Conservation (phyloP, 257 asterid genomes). For the Solanum dulcamara region DNA sequence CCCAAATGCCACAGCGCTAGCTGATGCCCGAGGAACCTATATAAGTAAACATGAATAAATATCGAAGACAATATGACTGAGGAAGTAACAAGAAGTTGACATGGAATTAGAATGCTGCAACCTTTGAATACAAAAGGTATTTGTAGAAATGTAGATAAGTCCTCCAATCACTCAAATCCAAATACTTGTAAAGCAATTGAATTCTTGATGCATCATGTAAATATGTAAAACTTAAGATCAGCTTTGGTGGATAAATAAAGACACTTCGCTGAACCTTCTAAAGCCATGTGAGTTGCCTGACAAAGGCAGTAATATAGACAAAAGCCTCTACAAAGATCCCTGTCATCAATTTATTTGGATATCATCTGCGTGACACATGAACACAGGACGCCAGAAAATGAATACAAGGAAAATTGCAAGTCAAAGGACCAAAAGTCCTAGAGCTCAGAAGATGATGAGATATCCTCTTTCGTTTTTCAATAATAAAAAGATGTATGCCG, state of each 20-base stretch:
- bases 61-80: neutral
- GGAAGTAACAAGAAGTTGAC: neutral
- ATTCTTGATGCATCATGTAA: neutral
- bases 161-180: neutral
- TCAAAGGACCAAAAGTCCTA: neutral
- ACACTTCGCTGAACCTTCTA: neutral
- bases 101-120: neutral
- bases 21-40: conserved; percentile 89
- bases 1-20: conserved; percentile 97
- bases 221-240: neutral
- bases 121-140: neutral
- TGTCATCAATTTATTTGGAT: neutral
- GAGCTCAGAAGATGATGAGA: neutral
- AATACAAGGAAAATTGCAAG: neutral
- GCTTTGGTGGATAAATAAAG: neutral
- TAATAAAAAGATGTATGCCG: neutral
- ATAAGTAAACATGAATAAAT: neutral
- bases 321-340: neutral
- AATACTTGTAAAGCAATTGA: neutral
- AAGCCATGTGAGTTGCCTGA: neutral
- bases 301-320: neutral
- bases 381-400: neutral
- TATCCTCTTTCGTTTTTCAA: neutral
- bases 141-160: neutral
- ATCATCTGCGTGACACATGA: neutral